Conservation (phyloP, 2,329 filamentous ascomycete species). For the Pseudocercospora fuligena region DNA sequence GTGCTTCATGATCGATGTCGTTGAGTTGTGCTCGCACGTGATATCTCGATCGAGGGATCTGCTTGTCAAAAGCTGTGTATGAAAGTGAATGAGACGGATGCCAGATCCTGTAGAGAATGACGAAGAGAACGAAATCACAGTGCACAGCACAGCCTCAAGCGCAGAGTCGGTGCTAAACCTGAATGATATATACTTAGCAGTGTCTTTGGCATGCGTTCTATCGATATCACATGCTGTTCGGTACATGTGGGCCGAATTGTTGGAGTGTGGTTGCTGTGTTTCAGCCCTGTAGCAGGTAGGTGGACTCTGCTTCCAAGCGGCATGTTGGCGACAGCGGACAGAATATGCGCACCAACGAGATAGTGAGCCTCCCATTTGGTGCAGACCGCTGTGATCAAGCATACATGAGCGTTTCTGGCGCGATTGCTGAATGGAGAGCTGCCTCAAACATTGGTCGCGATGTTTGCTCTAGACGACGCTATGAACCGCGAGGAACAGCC, state of each 20-base stretch:
- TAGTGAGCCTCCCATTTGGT: no score
- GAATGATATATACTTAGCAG: not conserved
- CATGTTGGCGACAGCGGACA: not conserved
- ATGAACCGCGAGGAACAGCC: not conserved
- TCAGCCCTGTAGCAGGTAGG: slow-evolving; percentile 8
- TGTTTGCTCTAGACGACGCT: not conserved
- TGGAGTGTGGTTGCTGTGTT: slow-evolving; percentile 1
- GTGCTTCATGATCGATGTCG: slow-evolving; percentile 17
- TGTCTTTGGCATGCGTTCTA: not conserved
- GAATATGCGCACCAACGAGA: not conserved
- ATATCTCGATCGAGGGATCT: not conserved
- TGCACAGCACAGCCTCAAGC: not conserved
- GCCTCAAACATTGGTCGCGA: slow-evolving; percentile 1
- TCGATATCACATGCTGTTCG: not conserved
- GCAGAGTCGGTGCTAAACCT: not conserved
- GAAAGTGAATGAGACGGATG: slow-evolving; percentile 20
- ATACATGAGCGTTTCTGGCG: not conserved
- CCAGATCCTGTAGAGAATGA: slow-evolving; percentile 19
- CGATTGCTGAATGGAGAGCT: not conserved
- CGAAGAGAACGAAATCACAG: slow-evolving; percentile 1
- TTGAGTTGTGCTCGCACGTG: not conserved
- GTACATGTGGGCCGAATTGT: not conserved
- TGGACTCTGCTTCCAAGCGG: slow-evolving; percentile 2
- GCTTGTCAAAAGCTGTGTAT: slow-evolving; percentile 1
- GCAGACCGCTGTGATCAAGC: not conserved